These are phyloP conservation scores for Pugionium dolabratum DNA, from an alignment of 345 rosid species.

Conservation along the genomic window DNA sequence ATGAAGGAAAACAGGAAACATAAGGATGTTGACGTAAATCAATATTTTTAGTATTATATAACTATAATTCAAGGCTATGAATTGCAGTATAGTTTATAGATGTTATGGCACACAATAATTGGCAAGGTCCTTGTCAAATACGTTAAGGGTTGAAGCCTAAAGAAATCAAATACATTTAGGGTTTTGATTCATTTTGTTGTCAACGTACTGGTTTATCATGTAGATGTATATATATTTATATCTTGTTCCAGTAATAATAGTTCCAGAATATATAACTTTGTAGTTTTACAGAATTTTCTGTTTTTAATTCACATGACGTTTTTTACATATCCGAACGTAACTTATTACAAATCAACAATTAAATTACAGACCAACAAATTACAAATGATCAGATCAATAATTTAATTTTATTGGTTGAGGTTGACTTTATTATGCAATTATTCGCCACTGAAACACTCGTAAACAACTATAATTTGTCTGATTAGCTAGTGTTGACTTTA, in stretches of 20 bases:
- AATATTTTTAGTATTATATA: background rate
- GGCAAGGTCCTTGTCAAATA: too few species aligned
- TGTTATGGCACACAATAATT: constrained; percentile 2
- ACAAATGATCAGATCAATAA: background rate
- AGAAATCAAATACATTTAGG: background rate
- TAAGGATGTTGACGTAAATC: constrained; percentile 33
- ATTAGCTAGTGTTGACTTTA: background rate
- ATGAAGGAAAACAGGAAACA: constrained; percentile 25
- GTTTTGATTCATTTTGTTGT: background rate
- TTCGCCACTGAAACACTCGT: background rate
- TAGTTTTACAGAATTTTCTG: background rate
- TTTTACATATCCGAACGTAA: background rate
- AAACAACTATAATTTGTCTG: background rate
- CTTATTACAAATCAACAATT: background rate
- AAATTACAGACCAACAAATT: background rate
- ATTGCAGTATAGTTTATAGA: constrained; percentile 5
- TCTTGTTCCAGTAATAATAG: background rate
- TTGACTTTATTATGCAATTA: background rate
- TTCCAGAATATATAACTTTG: background rate
- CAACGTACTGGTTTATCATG: background rate
- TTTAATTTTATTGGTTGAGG: background rate
- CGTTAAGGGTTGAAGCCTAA: too few species aligned
- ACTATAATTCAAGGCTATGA: constrained; percentile 17
- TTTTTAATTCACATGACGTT: background rate
- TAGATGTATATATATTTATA: background rate